Base-by-base conservation (phyloP, 768 basidiomycete genomes). In the Sporobolomyces pararoseus region DNA sequence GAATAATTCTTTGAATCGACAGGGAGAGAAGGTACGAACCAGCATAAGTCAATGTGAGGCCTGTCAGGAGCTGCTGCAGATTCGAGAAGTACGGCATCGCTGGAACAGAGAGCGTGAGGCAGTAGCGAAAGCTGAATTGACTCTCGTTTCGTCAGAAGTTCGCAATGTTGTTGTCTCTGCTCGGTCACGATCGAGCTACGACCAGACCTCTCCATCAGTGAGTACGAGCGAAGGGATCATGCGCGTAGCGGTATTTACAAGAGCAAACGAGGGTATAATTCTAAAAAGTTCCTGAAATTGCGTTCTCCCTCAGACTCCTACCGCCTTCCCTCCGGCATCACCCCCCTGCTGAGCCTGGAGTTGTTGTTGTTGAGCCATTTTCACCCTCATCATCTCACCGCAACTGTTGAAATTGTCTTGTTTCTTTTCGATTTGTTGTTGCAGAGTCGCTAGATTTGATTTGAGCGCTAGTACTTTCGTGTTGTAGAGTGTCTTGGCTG, bases 341-440 rank as follows among this genome's bases (percentile, higher is more conserved):
- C 21, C 52, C 1, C 51, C 31, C 19, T 12, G 39, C 39, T 27
- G 50, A 6, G 60, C 59, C 34, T 55, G 44, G 27, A 9, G 4
- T 32, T 59, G 68, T 27, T 69, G 68, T 42, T 70, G 68, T 49
- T 70, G 68, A 7, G 68, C 68, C 65, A 70, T 60, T 55, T 70
- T 70, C 23, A 70, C 63, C 35, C 68, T 49, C 59, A 70, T 55
- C 69, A 70, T 70, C 49, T 70, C 63, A 13, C 59, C 53, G 39
- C 69, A 69, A 9, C 67, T 66, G 27, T 71, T 63, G 37, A 71
- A 61, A 61, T 78, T 78, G 64, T 95, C 91, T 80, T 91, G 86
- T 81, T 96, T 97, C 82, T 88, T 89, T 78, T 87, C 84, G 74
- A 98, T 89, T 39, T 91, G 90, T 52, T 88, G 88, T 79, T 97